Evolutionary conservation across 345 rosid genomes (phyloP), one percentile per base, ranked within the genome.

Genomic region (Pistacia integerrima): DNA sequence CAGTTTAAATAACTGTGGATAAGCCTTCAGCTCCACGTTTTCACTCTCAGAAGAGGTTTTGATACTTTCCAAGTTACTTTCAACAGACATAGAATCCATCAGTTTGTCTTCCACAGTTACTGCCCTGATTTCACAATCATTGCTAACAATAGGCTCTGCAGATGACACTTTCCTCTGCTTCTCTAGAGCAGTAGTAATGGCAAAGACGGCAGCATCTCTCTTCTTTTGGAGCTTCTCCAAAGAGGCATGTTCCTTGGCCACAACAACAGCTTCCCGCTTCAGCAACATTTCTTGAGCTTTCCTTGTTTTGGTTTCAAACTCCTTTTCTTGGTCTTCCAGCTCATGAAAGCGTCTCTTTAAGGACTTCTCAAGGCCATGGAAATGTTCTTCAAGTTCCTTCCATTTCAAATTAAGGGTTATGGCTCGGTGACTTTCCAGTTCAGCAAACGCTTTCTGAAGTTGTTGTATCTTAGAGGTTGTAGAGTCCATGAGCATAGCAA

Each of bases 361-460:
- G 48, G 99, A 93, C 80, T 88, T 96, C 83, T 96, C 98, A 62
- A 96, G 97, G 74, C 99, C 99, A 80, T 94, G 93, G 77, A 96
- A 96, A 88, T 96, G 98, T 78, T 92, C 98, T 84, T 96, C 98
- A 54, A 96, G 89, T 81, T 92, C 99, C 84, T 92, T 92, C 99
- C 99, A 93, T 80, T 90, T 96, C 81, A 96, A 65, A 82, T 96
- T 92, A 69, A 96, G 95, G 9, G 98, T 88, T 65, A 96, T 83
- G 2, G 97, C 97, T 69, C 95, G 89, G 69, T 94, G 93, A 74
- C 95, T 92, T 83, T 96, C 98, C 75, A 96, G 99, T 84, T 96
- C 98, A 82, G 98, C 94, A 87, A 96, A 96, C 14, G 99, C 99
- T 85, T 85, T 93, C 93, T 96, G 98, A 86, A 97, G 99, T 84